Conservation (phyloP, 371 early-diverging fungal species). For the Mucor plumbeus region DNA sequence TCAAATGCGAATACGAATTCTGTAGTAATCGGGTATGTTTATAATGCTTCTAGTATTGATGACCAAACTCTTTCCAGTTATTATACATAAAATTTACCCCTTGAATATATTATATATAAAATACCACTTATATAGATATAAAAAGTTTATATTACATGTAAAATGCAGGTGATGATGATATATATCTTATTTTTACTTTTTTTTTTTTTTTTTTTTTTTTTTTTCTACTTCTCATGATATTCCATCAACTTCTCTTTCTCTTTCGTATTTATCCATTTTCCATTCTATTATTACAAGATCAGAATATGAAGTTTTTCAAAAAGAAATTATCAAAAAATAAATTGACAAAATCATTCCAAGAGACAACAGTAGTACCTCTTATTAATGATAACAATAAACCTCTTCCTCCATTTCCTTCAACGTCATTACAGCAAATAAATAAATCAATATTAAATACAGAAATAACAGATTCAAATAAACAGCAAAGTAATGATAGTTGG, state of each 20-base stretch:
- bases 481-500: not conserved
- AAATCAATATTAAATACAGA: not conserved
- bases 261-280: conserved; percentile 14
- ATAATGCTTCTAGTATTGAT: conserved; percentile 13
- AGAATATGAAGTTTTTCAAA: conserved; percentile 22
- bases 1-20: not conserved
- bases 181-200: not conserved
- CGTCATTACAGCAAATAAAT: not conserved
- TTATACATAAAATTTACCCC: not conserved
- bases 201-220: conserved; percentile 4
- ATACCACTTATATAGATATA: not conserved
- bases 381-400: not conserved
- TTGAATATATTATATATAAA: not conserved
- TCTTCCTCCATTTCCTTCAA: not conserved
- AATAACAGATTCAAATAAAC: no score
- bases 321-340: conserved; percentile 10
- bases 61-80: not conserved
- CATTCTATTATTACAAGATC: not conserved
- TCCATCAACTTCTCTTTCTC: conserved; percentile 18
- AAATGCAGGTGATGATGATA: conserved; percentile 13
- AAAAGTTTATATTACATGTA: not conserved
- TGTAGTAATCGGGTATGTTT: conserved; percentile 15
- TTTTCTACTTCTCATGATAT: not conserved
- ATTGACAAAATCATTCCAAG: no score
- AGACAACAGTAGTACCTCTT: not conserved